A percentile compares a stretch with the other conserved stretches of the same genome.
Evolutionary conservation across 2,329 filamentous ascomycete species (phyloP).

Genomic region (Onygena corvina): DNA sequence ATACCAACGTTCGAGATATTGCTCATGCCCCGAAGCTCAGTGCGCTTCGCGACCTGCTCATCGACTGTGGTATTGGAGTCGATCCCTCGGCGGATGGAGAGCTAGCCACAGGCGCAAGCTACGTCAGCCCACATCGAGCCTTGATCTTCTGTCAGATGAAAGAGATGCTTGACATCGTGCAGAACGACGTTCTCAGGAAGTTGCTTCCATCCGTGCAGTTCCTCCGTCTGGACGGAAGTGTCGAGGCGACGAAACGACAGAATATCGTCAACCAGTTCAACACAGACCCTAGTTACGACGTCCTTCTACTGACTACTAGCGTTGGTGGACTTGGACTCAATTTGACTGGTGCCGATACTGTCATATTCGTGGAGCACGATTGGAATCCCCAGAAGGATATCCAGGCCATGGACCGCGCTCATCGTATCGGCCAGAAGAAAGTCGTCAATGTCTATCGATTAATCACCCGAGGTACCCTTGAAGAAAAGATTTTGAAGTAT

Average conservation of each 20-base stretch:
- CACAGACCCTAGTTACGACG: conserved; percentile 91
- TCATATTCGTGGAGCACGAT: conserved; percentile 98
- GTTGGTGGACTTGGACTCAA: conserved; percentile 92
- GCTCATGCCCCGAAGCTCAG: conserved; percentile 84
- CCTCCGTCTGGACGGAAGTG: conserved; percentile 82
- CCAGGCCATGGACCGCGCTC: conserved; percentile 96
- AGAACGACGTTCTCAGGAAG: conserved; percentile 79
- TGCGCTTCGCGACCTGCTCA: conserved; percentile 78
- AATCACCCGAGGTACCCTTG: conserved; percentile 86
- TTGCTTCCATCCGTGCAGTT: conserved; percentile 88
- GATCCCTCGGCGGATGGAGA: conserved; percentile 51
- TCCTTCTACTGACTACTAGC: conserved; percentile 82
- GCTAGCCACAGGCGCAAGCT: conserved; percentile 52
- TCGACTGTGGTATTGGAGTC: conserved; percentile 94
- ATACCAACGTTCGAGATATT: conserved; percentile 71
- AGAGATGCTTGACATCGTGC: conserved; percentile 99
- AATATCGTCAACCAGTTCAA: conserved; percentile 99
- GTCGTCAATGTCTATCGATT: conserved; percentile 97
- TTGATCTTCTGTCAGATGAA: conserved; percentile 99
- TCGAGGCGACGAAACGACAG: conserved; percentile 86
- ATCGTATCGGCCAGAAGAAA: conserved; percentile 98
- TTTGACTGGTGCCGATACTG: conserved; percentile 89
- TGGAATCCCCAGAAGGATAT: conserved; percentile 99
- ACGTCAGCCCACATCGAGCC: conserved; percentile 89
- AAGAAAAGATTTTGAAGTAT: conserved; percentile 90